Evolutionary conservation across 2,329 filamentous ascomycete species (phyloP), one percentile per base, ranked within the genome.

Genomic region (Huntiella bhutanensis): DNA sequence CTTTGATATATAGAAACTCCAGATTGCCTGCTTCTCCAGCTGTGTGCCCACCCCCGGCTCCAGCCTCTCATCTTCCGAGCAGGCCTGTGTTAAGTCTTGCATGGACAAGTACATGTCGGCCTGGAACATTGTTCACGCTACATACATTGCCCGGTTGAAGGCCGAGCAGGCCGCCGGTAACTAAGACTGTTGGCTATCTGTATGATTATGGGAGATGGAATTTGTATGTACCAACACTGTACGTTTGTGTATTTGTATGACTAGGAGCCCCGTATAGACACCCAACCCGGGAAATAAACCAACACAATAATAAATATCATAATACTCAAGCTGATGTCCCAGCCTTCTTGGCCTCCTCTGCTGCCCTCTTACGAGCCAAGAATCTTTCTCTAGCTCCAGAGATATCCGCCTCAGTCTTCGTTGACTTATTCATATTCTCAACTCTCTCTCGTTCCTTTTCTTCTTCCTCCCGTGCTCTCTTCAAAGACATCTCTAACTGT

Each of bases 61-160:
- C 43, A 75, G 73, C 46, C 64, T 87, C 47, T 78, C 77, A 43
- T 73, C 69, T 61, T 62, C 70, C 62, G 82, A 88, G 60, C 68
- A 75, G 57, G 68, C 71, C 16, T 88, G 82, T 65, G 70, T 82
- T 57, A 82, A 72, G 15, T 68, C 71, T 51, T 88, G 82, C 67
- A 82, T 86, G 75, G 81, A 87, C 56, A 87, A 87, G 63, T 88
- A 87, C 68, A 83, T 87, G 69, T 65, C 70, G 32, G 72, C 80
- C 8, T 88, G 82, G 82, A 86, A 86, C 64, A 65, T 71, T 52
- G 77, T 83, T 56, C 81, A 77, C 64, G 62, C 68, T 41, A 69
- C 77, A 36, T 85, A 84, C 60, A 73, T 84, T 56, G 62, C 62
- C 52, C 69, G 73, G 54, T 61, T 76, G 62, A 75, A 79, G 60